Percentiles rank a stretch among this genome's conserved stretches.
Evolutionary conservation across 2,329 filamentous ascomycete genomes (phyloP).

Genomic region (Knufia petricola): DNA sequence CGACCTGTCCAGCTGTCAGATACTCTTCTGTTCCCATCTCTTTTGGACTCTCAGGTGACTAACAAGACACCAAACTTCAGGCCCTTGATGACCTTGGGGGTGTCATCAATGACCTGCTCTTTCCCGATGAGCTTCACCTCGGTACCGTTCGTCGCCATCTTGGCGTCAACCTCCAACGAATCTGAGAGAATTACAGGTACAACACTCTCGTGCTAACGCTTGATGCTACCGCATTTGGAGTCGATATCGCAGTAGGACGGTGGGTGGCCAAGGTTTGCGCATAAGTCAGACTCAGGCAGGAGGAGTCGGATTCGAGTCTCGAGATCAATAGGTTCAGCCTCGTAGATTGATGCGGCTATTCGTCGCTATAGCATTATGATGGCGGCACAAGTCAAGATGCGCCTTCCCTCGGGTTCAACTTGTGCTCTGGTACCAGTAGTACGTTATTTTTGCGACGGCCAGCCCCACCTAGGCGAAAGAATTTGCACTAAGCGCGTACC

Average conservation of each 20-base stretch:
- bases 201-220: no score
- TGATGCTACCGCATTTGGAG: background rate
- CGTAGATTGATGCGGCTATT: no score
- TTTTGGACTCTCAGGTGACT: constrained; percentile 7
- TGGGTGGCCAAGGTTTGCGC: background rate
- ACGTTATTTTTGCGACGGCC: no score
- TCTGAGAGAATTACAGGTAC: no score
- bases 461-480: no score
- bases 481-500: no score
- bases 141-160: constrained; percentile 7
- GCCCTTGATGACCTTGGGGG: constrained; percentile 84
- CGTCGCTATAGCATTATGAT: no score
- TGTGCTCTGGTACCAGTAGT: no score
- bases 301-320: no score
- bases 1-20: constrained; percentile 46
- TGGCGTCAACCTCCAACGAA: constrained; percentile 12
- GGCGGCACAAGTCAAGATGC: no score
- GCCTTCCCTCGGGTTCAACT: no score
- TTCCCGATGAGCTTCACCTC: constrained; percentile 38
- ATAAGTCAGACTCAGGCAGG: background rate
- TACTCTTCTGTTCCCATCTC: background rate
- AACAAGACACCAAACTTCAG: constrained; percentile 77
- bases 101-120: constrained; percentile 78
- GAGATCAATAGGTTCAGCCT: no score
- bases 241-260: background rate